Base-by-base conservation (phyloP, 1,139 yeast species). In the Geotrichum phurueaensis region DNA sequence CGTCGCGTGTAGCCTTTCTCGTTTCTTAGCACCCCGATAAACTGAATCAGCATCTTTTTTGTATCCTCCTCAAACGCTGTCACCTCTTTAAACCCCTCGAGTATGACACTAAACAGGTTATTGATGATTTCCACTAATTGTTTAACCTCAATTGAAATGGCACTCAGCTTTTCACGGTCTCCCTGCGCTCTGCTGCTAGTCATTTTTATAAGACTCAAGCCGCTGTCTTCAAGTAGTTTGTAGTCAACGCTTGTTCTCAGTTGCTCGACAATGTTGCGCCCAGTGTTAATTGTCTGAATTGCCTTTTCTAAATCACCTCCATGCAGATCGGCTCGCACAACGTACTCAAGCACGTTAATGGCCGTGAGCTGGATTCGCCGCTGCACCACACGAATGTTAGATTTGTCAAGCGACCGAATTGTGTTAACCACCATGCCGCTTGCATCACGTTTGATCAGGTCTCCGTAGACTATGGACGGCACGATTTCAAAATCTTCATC, bases 41-140 rank as follows among this genome's bases (percentile, higher is more conserved):
- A 63, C 58, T 70, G 72, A 54, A 68, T 62, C 39, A 69, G 62
- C 59, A 68, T 63, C 53, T 68, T 68, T 4, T 68, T 60, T 9
- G 63, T 64, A 51, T 70, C 71, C 49, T 62, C 65, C 39, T 65
- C 67, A 57, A 67, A 66, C 25, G 65, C 66, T 27, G 59, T 58
- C 45, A 63, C 65, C 29, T 58, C 54, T 15, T 18, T 39, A n/a
- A 39, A 13, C 2, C 47, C 47, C 9, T 39, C 23, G 2, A 39
- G 20, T 3, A 39, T n/a, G 20, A 6, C 22, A 39, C 18, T 39
- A 15, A 39, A 39, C 47, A 39, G 10, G 18, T 39, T 39, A 51
- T 65, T 69, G 18, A 67, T 56, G 3, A 63, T 59, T 51, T 61
- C 63, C 5, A 62, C 65, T 27, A 65, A 51, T 15, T 56, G 58